A percentile compares a stretch with the other conserved stretches of the same genome.
These are phyloP conservation scores for Austroboletus novae-zelandiae DNA, from an alignment of 1,284 basidiomycete genomes.

Conservation along the genomic window DNA sequence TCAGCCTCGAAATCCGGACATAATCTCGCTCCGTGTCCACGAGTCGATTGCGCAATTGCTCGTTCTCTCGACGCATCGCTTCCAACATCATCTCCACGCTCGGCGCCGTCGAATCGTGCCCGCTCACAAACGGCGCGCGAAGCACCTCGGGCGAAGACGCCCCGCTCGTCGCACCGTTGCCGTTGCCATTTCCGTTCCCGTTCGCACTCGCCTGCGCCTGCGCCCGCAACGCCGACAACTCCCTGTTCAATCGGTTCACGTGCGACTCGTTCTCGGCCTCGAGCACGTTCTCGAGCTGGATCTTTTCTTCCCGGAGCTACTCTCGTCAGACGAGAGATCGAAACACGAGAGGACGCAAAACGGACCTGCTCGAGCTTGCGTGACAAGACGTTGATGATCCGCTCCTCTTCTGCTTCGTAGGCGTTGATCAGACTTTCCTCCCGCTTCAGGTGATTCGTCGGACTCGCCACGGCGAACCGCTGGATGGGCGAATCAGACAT, in stretches of 20 bases:
- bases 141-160: conserved; percentile 34
- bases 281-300: conserved; percentile 73
- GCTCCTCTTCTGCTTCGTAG: conserved; percentile 84
- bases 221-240: conserved; percentile 62
- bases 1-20: conserved; percentile 65
- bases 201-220: conserved; percentile 34
- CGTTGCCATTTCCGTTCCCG: conserved; percentile 23
- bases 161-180: conserved; percentile 26
- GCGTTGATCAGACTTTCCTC: conserved; percentile 79
- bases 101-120: conserved; percentile 46
- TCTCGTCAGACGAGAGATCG: neutral
- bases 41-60: conserved; percentile 59
- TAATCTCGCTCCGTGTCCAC: conserved; percentile 74
- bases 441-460: conserved; percentile 47
- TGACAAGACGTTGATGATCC: conserved; percentile 77
- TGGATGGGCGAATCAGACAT: conserved; percentile 66
- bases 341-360: conserved; percentile 1
- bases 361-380: conserved; percentile 76
- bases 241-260: conserved; percentile 69
- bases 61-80: conserved; percentile 73
- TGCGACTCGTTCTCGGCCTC: conserved; percentile 80
- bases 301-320: conserved; percentile 78
- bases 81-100: conserved; percentile 64
- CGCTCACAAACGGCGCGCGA: conserved; percentile 30
- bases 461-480: conserved; percentile 52